Conservation (phyloP, 148 eudicot genomes). For the Hydrangea macrophylla region DNA sequence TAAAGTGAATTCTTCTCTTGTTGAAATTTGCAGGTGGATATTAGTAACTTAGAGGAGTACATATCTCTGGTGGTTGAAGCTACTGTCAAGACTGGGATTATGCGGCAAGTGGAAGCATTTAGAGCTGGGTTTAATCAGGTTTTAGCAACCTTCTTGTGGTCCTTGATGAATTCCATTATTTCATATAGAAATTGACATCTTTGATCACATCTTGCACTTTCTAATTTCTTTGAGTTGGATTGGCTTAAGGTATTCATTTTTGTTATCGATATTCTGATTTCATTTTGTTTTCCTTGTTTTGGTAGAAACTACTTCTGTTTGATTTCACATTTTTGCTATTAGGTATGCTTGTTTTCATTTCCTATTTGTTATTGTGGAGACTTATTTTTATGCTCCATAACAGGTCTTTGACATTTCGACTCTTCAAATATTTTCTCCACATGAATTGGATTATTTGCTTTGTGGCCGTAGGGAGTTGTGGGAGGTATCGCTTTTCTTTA, state of each 20-base stretch:
- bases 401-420: constrained; percentile 88
- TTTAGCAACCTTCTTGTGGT: background rate
- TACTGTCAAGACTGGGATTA: constrained; percentile 73
- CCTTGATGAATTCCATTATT: background rate
- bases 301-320: background rate
- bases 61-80: constrained; percentile 84
- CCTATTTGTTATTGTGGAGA: background rate
- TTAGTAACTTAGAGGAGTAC: constrained; percentile 75
- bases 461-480: constrained; percentile 97
- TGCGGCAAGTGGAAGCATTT: constrained; percentile 86
- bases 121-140: constrained; percentile 95
- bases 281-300: background rate
- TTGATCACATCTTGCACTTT: background rate
- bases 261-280: background rate
- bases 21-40: constrained; percentile 57
- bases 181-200: background rate
- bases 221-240: too few species aligned
- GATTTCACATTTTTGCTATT: background rate
- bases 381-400: constrained; percentile 14
- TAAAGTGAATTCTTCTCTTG: background rate
- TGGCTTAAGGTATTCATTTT: background rate
- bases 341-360: background rate
- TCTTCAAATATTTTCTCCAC: constrained; percentile 85
- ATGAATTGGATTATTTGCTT: constrained; percentile 87
- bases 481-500: constrained; percentile 55